These are phyloP conservation scores for Amauroascus verrucosus DNA, from an alignment of 2,329 filamentous ascomycete genomes.

Conservation along the genomic window DNA sequence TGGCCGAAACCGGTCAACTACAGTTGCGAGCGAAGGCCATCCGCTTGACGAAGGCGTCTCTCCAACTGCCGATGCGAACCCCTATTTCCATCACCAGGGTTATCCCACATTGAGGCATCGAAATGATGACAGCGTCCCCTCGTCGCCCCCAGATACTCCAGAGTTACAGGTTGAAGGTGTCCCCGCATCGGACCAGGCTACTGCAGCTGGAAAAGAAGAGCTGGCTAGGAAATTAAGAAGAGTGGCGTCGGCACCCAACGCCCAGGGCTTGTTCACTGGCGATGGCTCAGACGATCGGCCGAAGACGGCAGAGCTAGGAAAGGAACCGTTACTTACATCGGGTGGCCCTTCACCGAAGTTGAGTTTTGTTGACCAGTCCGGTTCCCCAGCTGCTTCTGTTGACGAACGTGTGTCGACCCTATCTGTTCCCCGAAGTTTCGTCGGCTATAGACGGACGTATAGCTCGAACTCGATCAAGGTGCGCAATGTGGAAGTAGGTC, in stretches of 20 bases:
- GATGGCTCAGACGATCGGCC: constrained; percentile 57
- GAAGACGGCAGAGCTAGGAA: constrained; percentile 74
- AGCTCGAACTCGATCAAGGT: constrained; percentile 99
- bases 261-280: constrained; percentile 74
- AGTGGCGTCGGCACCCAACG: constrained; percentile 93
- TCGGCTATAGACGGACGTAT: constrained; percentile 86
- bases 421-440: constrained; percentile 39
- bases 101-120: constrained; percentile 87
- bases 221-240: constrained; percentile 82
- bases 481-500: constrained; percentile 89
- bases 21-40: constrained; percentile 86
- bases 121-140: constrained; percentile 85
- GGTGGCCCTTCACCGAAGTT: constrained; percentile 45
- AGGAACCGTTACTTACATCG: constrained; percentile 60
- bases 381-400: constrained; percentile 22
- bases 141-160: constrained; percentile 84
- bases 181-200: constrained; percentile 56
- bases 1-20: constrained; percentile 77
- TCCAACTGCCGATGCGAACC: constrained; percentile 88
- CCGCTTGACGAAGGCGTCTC: constrained; percentile 78
- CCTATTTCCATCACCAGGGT: constrained; percentile 94
- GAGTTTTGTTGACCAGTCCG: constrained; percentile 43
- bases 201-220: constrained; percentile 80
- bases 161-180: constrained; percentile 62
- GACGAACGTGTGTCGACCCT: constrained; percentile 19